phyloP scores from a whole-genome alignment of 2,329 filamentous ascomycete genomes.

The Drechmeria coniospora region DNA sequence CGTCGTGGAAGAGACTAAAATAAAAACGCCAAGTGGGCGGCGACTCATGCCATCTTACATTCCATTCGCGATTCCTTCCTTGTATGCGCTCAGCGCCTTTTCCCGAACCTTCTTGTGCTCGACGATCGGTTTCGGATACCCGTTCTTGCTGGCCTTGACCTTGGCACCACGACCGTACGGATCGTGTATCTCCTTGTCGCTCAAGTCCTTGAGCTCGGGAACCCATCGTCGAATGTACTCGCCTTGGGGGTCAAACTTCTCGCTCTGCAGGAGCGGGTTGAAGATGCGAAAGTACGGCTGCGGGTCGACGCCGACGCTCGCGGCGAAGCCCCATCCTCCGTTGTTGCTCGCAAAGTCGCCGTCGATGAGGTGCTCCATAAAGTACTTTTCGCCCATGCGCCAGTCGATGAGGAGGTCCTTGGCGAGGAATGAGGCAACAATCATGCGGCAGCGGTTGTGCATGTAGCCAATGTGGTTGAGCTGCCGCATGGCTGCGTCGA shows the following conservation, averaged over 20 bases:
- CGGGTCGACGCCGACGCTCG: constrained; percentile 61
- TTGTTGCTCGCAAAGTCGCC: constrained; percentile 72
- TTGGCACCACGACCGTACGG: constrained; percentile 55
- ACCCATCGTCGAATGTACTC: constrained; percentile 76
- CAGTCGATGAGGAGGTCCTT: constrained; percentile 75
- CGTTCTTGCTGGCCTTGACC: constrained; percentile 42
- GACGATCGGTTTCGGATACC: constrained; percentile 64
- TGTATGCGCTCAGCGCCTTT: constrained; percentile 54
- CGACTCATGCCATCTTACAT: too few relatives aligned
- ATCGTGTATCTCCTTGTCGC: constrained; percentile 62
- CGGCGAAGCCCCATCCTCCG: constrained; percentile 40
- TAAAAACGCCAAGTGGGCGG: too few relatives aligned
- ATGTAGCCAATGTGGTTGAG: constrained; percentile 54
- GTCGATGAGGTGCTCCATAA: constrained; percentile 69
- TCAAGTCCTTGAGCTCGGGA: constrained; percentile 50
- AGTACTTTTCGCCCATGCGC: constrained; percentile 66
- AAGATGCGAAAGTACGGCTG: constrained; percentile 88
- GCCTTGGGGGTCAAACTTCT: constrained; percentile 69
- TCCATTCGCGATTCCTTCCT: constrained; percentile 27
- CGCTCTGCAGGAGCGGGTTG: constrained; percentile 70
- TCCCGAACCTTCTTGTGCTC: constrained; percentile 56
- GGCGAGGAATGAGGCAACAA: constrained; percentile 62
- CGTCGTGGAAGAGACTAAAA: too few relatives aligned
- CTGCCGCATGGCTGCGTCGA: constrained; percentile 79
- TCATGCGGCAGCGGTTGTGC: constrained; percentile 79